phyloP scores from a whole-genome alignment of 2,329 filamentous ascomycete species.

The Fusarium decemcellulare region DNA sequence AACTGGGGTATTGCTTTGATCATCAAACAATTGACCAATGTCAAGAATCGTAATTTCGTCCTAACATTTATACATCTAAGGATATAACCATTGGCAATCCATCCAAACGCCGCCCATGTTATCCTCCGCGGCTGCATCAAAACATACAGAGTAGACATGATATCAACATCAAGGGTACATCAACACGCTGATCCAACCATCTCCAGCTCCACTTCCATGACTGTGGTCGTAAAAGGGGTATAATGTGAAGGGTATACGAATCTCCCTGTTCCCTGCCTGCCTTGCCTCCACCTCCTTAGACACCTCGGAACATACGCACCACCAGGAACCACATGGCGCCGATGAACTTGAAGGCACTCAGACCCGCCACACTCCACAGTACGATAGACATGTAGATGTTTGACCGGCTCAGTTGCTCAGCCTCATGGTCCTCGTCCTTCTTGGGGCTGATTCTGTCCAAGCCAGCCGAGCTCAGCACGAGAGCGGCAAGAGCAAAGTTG shows the following conservation, averaged over 20 bases:
- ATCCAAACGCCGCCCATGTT: conserved; percentile 38
- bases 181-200: conserved; percentile 36
- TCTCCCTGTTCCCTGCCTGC: conserved; percentile 19
- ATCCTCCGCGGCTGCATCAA: conserved; percentile 21
- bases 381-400: conserved; percentile 90
- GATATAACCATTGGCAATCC: conserved; percentile 24
- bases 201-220: conserved; percentile 16
- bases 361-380: conserved; percentile 87
- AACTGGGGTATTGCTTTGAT: too few relatives aligned
- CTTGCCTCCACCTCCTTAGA: conserved; percentile 55
- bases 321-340: conserved; percentile 95
- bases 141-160: conserved; percentile 30
- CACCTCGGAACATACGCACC: conserved; percentile 85
- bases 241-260: conserved; percentile 39
- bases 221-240: conserved; percentile 45
- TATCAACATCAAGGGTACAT: conserved; percentile 32
- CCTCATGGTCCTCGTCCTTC: conserved; percentile 47
- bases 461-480: conserved; percentile 89
- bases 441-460: conserved; percentile 74
- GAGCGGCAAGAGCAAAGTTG: conserved; percentile 89
- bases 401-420: conserved; percentile 68
- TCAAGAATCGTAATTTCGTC: conserved; percentile 19
- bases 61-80: conserved; percentile 36
- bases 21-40: neutral
- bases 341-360: conserved; percentile 89